phyloP scores from a whole-genome alignment of 2,329 filamentous ascomycete species.

The Myriosclerotinia scirpicola region DNA sequence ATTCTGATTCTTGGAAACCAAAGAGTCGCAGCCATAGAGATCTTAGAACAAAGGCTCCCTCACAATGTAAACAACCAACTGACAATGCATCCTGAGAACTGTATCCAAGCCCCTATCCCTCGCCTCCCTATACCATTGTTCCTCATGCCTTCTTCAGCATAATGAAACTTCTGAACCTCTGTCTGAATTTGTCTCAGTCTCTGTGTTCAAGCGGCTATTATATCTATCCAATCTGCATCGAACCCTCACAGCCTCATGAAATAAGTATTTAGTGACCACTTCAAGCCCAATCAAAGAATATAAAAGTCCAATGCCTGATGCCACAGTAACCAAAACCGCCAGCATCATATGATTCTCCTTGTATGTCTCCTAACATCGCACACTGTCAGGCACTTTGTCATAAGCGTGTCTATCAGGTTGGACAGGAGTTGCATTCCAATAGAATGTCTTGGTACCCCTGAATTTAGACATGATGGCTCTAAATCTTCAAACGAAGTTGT shows the following conservation, averaged over 20 bases:
- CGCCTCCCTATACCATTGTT: neutral
- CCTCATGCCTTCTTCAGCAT: neutral
- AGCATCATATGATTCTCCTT: neutral
- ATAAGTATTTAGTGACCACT: neutral
- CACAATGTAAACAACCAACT: neutral
- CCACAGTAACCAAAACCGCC: no score
- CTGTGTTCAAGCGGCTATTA: neutral
- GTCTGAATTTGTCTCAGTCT: neutral
- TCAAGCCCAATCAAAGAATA: neutral
- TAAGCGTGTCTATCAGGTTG: neutral
- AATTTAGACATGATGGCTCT: neutral
- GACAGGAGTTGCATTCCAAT: neutral
- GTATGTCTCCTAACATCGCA: neutral
- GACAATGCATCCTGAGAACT: neutral
- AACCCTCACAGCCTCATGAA: neutral
- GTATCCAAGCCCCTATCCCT: neutral
- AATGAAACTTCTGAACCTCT: no score
- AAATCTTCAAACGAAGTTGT: no score
- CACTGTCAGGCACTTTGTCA: neutral
- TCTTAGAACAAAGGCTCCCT: neutral
- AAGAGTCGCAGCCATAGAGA: neutral
- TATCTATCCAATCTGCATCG: neutral
- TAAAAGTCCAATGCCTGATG: neutral
- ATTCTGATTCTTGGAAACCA: neutral
- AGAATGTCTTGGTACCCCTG: neutral